Evolutionary conservation across 139 green algal species (phyloP), one percentile per base, ranked within the genome.

Genomic region (Micromonas commoda): DNA sequence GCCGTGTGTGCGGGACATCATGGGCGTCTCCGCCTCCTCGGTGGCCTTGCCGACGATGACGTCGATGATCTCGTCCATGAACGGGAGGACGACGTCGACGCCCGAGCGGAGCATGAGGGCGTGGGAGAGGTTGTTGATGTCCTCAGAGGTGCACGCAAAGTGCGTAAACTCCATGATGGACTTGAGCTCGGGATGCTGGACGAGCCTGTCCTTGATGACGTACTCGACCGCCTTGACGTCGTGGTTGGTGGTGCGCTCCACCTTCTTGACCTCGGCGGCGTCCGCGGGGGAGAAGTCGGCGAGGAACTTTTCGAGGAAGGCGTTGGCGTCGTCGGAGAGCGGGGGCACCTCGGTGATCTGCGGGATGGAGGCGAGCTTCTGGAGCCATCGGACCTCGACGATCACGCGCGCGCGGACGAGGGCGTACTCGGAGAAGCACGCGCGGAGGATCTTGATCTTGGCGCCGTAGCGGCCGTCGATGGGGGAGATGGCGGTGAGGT

Each of bases 201-300:
- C 65, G 63, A 98, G 90, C 20, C 74, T 81, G 24, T 91, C 77
- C 82, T 98, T 99, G 28, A 99, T 82, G 26, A 98, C 90, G 75
- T 99, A 99, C 87, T 99, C 96, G 3, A 99, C 86, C 2, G 95
- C 96, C 85, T 99, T 99, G 21, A 99, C 96, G 82, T 99, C 96
- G 86, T 99, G 96, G 85, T 99, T 99, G 78, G 96, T 99, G 2
- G 87, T 94, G 34, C 86, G 86, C 86, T 99, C 96, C 23, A 97
- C 85, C 9, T 87, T 82, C 86, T 97, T 94, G 2, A 96, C 89
- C 73, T 87, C 63, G 74, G 70, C 53, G 0, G 93, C 94, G 64
- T 96, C 86, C 45, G 90, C 86, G n/a, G 92, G 54, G 38, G 45
- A 66, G 70, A 87, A 88, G 24, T 83, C 77, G 24, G 76, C 85